Percentiles rank a stretch among this genome's conserved stretches.
Evolutionary conservation across 1,284 basidiomycete species (phyloP).

Genomic region (Cryptococcus amylolentus): DNA sequence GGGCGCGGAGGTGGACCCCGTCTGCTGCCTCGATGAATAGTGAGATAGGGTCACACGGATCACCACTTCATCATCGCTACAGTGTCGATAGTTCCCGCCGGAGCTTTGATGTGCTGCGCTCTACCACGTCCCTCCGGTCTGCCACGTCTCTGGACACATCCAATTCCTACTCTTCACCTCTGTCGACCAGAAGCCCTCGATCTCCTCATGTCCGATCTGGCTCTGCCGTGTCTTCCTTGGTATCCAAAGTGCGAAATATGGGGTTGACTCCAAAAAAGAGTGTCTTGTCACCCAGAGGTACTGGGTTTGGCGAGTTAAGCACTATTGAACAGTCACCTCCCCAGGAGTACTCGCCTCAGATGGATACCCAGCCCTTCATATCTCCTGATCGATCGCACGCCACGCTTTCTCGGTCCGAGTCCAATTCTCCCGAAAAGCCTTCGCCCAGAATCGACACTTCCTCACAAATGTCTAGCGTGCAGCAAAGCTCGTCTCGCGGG

Average conservation of each 20-base stretch:
- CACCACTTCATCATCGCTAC: conserved; percentile 11
- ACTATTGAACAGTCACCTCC: conserved; percentile 22
- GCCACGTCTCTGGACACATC: too few species aligned
- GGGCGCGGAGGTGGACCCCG: conserved; percentile 16
- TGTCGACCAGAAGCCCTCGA: neutral
- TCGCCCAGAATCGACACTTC: neutral
- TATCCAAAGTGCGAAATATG: conserved; percentile 13
- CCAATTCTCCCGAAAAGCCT: conserved; percentile 9
- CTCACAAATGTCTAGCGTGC: too few species aligned
- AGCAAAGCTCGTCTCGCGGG: too few species aligned
- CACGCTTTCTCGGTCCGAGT: neutral
- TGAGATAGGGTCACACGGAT: neutral
- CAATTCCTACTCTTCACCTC: conserved; percentile 11
- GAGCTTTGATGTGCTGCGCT: conserved; percentile 9
- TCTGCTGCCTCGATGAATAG: conserved; percentile 9
- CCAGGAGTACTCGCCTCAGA: neutral
- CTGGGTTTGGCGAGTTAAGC: conserved; percentile 1
- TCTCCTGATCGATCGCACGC: neutral
- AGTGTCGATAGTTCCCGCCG: conserved; percentile 12
- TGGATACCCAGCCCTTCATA: neutral
- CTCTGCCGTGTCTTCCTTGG: conserved; percentile 16
- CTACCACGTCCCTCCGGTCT: conserved; percentile 14
- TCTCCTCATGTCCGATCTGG: conserved; percentile 3
- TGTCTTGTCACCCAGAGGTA: conserved; percentile 4
- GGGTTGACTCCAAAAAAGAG: conserved; percentile 13